Conservation (phyloP, 257 asterid species). For the Eucommia ulmoides region DNA sequence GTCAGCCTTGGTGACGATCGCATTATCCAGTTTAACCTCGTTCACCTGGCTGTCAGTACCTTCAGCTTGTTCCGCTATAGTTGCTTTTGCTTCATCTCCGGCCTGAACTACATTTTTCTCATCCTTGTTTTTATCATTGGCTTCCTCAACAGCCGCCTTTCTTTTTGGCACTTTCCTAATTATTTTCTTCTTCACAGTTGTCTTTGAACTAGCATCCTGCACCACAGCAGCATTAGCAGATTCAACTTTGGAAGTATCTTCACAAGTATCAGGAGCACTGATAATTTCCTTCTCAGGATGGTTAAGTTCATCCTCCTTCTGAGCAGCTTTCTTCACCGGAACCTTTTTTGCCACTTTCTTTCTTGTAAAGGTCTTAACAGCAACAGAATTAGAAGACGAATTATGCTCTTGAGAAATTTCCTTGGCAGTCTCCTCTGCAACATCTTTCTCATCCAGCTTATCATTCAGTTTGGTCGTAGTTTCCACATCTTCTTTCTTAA, state of each 20-base stretch:
- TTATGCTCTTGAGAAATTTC: constrained; percentile 36
- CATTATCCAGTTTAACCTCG: background rate
- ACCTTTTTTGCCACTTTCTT: constrained; percentile 45
- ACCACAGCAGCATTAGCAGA: constrained; percentile 16
- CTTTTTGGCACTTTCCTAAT: constrained; percentile 59
- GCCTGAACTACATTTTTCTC: constrained; percentile 18
- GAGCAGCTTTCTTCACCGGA: constrained; percentile 20
- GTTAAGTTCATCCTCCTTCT: constrained; percentile 22
- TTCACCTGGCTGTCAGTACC: constrained; percentile 17
- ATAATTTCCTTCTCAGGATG: constrained; percentile 22
- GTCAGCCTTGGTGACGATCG: constrained; percentile 18
- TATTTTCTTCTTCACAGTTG: constrained; percentile 57
- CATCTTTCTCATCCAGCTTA: constrained; percentile 21
- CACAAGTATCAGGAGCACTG: constrained; percentile 24
- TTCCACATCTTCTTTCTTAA: constrained; percentile 15
- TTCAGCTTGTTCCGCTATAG: constrained; percentile 14
- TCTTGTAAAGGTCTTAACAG: constrained; percentile 48
- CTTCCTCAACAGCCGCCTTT: constrained; percentile 34
- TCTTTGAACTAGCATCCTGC: constrained; percentile 39
- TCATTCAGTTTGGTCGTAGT: background rate
- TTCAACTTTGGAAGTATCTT: constrained; percentile 28
- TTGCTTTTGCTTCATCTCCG: constrained; percentile 13
- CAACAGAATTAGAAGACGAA: constrained; percentile 27
- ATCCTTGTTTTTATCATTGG: constrained; percentile 18
- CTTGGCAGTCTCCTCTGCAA: constrained; percentile 20